Base-by-base conservation (phyloP, 768 basidiomycete genomes). In the Boletus rufocinnamomeus region DNA sequence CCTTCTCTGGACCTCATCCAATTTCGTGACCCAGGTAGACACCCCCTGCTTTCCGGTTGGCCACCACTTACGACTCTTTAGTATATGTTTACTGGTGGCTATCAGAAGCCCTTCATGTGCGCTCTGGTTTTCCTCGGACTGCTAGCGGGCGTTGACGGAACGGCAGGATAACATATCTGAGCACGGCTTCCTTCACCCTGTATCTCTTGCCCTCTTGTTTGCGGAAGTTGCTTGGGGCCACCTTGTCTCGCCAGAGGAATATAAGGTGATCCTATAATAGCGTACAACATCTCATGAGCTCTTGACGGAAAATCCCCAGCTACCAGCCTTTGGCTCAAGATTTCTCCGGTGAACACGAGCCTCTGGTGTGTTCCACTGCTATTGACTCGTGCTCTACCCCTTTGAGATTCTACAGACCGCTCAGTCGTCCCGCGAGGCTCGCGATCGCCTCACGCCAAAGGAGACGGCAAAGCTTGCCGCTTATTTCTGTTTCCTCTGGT, bases 401-500 rank as follows among this genome's bases (percentile, higher is more conserved):
- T 45, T 60, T 47, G 45, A 58, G 10, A 17, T 34, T 58, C 23
- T 38, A 38, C 35, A 70, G 66, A n/a, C 46, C 17, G 5, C 46
- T 27, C 61, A 60, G 17, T 44, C 57, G n/a, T 34, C 52, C 17
- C 30, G 38, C 6, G 65, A 56, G 64, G 59, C 28, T 48, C 72
- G 35, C 17, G 55, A 66, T 62, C 84, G 81, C 34, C 72, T 95
- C 35, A 87, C 87, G 2, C 73, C 74, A 4, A 69, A 69, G 46
- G 87, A 97, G 75, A 98, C 97, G 0, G 86, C 87, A 8, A 73
- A 81, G 40, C 79, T 99, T 14, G 93, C 96, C 5, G 76, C 84
- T 6, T 74, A 80, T 51, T 98, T 98, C 73, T 93, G 89, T 71
- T 80, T 91, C 57, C 77, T 96, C 37, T 99, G 95, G 93, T 97